Conservation (phyloP, 2,329 filamentous ascomycete species). For the Trichoderma lentiforme region DNA sequence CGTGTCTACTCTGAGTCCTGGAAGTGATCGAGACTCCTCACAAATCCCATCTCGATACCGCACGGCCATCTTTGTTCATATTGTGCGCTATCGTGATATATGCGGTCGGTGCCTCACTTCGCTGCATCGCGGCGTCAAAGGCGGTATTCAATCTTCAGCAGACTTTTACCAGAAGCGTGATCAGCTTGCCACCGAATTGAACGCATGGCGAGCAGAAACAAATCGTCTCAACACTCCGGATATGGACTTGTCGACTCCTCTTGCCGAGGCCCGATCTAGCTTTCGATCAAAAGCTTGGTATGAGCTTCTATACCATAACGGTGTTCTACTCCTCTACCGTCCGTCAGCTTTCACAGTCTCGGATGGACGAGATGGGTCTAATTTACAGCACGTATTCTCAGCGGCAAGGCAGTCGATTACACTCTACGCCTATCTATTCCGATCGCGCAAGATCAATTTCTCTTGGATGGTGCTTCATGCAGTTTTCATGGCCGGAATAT, state of each 20-base stretch:
- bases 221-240: slow-evolving; percentile 25
- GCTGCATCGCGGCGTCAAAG: slow-evolving; percentile 31
- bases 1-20: slow-evolving; percentile 15
- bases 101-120: slow-evolving; percentile 38
- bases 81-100: slow-evolving; percentile 39
- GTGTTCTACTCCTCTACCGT: slow-evolving; percentile 40
- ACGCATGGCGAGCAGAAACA: slow-evolving; percentile 31
- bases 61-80: slow-evolving; percentile 37
- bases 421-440: slow-evolving; percentile 43
- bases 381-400: slow-evolving; percentile 38
- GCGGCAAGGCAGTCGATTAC: slow-evolving; percentile 39
- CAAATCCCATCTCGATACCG: slow-evolving; percentile 27
- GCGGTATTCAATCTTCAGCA: neutral
- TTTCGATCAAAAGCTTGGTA: slow-evolving; percentile 43
- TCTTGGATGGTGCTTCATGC: slow-evolving; percentile 49
- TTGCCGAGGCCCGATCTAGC: slow-evolving; percentile 32
- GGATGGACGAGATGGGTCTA: slow-evolving; percentile 25
- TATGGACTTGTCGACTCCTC: slow-evolving; percentile 4
- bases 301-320: slow-evolving; percentile 41
- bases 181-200: slow-evolving; percentile 30
- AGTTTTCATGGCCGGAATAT: slow-evolving; percentile 45
- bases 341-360: slow-evolving; percentile 32
- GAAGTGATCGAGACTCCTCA: slow-evolving; percentile 3
- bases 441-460: slow-evolving; percentile 45
- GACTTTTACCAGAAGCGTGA: slow-evolving; percentile 19